Percentiles rank a stretch among this genome's conserved stretches.
Conservation (phyloP, 225 moss, liverwort and hornwort species). For the Polytrichum formosum region DNA sequence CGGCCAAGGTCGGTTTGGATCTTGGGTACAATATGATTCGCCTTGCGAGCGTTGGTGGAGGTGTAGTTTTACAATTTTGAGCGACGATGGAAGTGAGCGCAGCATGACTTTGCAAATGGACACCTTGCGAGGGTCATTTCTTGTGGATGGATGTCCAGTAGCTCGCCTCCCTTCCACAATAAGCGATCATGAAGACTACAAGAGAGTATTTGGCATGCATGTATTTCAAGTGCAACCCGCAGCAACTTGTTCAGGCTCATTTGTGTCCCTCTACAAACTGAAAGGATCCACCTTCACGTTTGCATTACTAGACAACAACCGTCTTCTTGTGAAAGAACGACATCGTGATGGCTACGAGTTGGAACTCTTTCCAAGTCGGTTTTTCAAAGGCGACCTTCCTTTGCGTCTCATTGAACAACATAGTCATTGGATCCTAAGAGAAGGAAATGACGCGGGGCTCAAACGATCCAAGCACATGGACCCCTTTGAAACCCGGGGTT, state of each 20-base stretch:
- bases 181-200: conserved; percentile 11
- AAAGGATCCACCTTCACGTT: conserved; percentile 13
- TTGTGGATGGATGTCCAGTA: conserved; percentile 25
- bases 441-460: not conserved
- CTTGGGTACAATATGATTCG: conserved; percentile 7
- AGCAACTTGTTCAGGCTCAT: not conserved
- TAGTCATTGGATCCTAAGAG: conserved; percentile 20
- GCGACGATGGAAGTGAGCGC: not conserved
- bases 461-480: not conserved
- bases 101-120: conserved; percentile 21
- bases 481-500: not conserved
- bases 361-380: conserved; percentile 18
- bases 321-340: conserved; percentile 23
- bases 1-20: conserved; percentile 1
- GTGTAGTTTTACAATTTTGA: conserved; percentile 2
- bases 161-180: conserved; percentile 21
- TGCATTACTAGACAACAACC: conserved; percentile 6
- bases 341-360: not conserved
- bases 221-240: conserved; percentile 31
- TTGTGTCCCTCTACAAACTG: conserved; percentile 11
- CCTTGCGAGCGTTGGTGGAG: conserved; percentile 21
- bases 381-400: conserved; percentile 2
- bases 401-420: not conserved
- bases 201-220: conserved; percentile 15
- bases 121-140: conserved; percentile 17